phyloP scores from a whole-genome alignment of 2,329 filamentous ascomycete genomes.

The Trichoderma cornu-damae region DNA sequence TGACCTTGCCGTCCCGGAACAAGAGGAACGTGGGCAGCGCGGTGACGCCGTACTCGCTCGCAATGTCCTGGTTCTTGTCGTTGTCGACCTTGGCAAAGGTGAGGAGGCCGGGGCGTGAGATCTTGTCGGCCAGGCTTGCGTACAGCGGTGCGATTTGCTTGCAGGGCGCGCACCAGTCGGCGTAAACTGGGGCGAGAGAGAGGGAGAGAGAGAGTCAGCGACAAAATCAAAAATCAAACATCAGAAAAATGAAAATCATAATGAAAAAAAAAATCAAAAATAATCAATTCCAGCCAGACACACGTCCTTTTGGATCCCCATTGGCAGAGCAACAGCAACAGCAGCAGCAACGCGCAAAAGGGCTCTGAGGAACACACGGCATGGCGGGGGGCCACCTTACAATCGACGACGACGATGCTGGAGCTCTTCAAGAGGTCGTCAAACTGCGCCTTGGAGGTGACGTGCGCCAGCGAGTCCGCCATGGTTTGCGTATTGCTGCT shows the following conservation, averaged over 20 bases:
- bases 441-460: conserved; percentile 57
- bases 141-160: conserved; percentile 78
- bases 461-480: conserved; percentile 29
- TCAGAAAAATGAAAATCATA: no score
- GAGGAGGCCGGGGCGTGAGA: conserved; percentile 67
- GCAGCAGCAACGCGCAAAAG: no score
- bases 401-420: conserved; percentile 79
- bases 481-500: conserved; percentile 22
- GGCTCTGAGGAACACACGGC: no score
- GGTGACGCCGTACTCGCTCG: conserved; percentile 66
- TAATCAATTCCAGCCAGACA: no score
- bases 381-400: conserved; percentile 49
- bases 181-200: conserved; percentile 61
- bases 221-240: no score
- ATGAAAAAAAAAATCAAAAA: no score
- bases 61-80: conserved; percentile 69
- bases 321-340: conserved; percentile 21
- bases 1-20: conserved; percentile 65
- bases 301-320: no score
- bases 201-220: conserved; percentile 19
- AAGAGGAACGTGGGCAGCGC: conserved; percentile 89
- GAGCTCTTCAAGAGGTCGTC: conserved; percentile 63
- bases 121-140: conserved; percentile 65
- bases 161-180: conserved; percentile 81
- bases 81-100: conserved; percentile 86